These are phyloP conservation scores for Nephelium lappaceum DNA, from an alignment of 345 rosid species.

Conservation along the genomic window DNA sequence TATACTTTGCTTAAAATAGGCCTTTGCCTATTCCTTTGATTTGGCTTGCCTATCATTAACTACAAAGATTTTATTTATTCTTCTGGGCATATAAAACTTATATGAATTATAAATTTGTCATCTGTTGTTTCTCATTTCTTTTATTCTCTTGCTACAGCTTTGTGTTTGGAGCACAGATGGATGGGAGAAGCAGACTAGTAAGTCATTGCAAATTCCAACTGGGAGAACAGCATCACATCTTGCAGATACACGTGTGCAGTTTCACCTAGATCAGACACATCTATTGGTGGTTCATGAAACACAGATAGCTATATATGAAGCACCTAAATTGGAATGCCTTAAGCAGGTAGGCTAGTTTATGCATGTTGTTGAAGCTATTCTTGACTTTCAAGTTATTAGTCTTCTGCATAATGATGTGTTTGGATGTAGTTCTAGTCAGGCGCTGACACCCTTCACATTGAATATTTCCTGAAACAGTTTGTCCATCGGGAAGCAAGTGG, in stretches of 20 bases:
- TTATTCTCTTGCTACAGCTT: slow-evolving; percentile 38
- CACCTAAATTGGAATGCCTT: slow-evolving; percentile 65
- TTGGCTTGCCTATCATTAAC: slow-evolving; percentile 1
- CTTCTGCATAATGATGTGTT: not conserved
- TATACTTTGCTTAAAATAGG: not conserved
- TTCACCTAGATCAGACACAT: slow-evolving; percentile 68
- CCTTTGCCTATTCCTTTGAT: slow-evolving; percentile 5
- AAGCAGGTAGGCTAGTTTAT: slow-evolving; percentile 53
- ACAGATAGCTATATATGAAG: slow-evolving; percentile 74
- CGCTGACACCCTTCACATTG: slow-evolving; percentile 8
- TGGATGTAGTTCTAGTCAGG: slow-evolving; percentile 5
- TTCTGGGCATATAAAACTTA: slow-evolving; percentile 1
- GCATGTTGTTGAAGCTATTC: not conserved
- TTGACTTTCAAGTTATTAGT: not conserved
- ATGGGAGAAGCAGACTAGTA: slow-evolving; percentile 72
- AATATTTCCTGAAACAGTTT: slow-evolving; percentile 50
- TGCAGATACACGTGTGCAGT: slow-evolving; percentile 81
- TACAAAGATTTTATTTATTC: not conserved
- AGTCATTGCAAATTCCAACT: slow-evolving; percentile 50
- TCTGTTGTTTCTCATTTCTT: not conserved
- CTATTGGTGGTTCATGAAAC: slow-evolving; percentile 79
- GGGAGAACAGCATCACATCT: slow-evolving; percentile 52
- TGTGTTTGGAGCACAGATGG: slow-evolving; percentile 84
- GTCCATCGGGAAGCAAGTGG: slow-evolving; percentile 61
- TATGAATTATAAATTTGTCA: not conserved